Percentiles rank a stretch among this genome's conserved stretches.
phyloP scores from a whole-genome alignment of 202 grass and related monocot species.

The Thinopyrum obtusiflorum region DNA sequence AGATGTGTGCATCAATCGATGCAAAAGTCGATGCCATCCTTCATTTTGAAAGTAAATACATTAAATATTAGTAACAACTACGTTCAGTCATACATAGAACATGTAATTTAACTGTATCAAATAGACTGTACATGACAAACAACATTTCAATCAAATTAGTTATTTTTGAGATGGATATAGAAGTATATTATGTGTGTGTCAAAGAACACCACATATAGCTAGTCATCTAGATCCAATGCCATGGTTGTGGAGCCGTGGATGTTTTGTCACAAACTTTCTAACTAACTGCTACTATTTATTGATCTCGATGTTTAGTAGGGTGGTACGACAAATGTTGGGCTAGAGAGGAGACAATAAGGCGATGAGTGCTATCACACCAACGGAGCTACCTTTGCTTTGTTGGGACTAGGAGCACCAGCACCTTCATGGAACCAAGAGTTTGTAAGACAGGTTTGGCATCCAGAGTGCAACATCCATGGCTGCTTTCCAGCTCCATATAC shows the following conservation, averaged over 20 bases:
- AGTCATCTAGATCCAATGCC: neutral
- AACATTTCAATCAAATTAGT: neutral
- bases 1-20: neutral
- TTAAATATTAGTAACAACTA: neutral
- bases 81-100: neutral
- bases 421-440: neutral
- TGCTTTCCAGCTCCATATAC: constrained; percentile 42
- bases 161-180: neutral
- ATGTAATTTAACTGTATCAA: neutral
- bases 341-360: constrained; percentile 12
- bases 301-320: constrained; percentile 6
- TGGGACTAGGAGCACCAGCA: neutral
- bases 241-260: neutral
- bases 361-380: constrained; percentile 30
- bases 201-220: neutral
- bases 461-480: neutral
- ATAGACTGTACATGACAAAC: neutral
- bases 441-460: constrained; percentile 48
- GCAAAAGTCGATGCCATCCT: neutral
- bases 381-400: constrained; percentile 20
- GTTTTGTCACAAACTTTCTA: neutral
- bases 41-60: neutral
- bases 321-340: constrained; percentile 6
- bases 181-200: neutral
- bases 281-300: constrained; percentile 16